Base-by-base conservation (phyloP, 805 yeast genomes). In the Sugiyamaella floridensis region DNA sequence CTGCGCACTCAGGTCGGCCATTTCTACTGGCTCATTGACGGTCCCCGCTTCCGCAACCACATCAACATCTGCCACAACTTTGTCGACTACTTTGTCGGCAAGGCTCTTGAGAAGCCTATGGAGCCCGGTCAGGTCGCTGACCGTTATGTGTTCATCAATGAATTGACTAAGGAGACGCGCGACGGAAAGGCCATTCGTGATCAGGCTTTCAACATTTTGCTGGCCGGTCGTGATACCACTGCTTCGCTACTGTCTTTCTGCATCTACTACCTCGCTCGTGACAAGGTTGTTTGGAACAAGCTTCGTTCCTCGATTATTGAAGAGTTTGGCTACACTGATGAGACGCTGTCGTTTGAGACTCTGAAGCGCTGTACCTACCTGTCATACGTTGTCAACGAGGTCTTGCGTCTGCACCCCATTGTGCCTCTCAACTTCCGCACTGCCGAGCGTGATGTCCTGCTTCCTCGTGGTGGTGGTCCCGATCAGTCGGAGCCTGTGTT, bases 191-290 rank as follows among this genome's bases (percentile, higher is more conserved):
- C 71, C 15, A 73, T 78, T 53, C 69, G 81, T 48, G 79, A 76
- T 60, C 81, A 78, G 63, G 68, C 76, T 44, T 67, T 78, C 63
- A 77, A 76, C 60, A 73, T 78, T 51, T 67, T 78, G 55, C 63
- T 77, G 19, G 82, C 82, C n/a, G 82, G 81, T 37, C 70, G 82
- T 59, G 82, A 78, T 59, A 78, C 82, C 43, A 78, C 82, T 15
- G 81, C 82, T 9, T 73, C 76, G 4, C 65, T 76, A 40, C 69
- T 78, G 55, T 71, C 78, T 12, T 76, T 71, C 62, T 61, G 72
- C 19, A 67, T 77, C 48, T 75, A 65, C 56, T 76, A 76, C 59
- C 67, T 78, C 49, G 72, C 78, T 14, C 68, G 76, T 51, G 63
- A 76, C 60, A 63, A 63, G 40, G 54, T 58, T 8, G 61, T 63